Evolutionary conservation across 2,329 filamentous ascomycete species (phyloP).

Genomic region (Colletotrichum phormii): DNA sequence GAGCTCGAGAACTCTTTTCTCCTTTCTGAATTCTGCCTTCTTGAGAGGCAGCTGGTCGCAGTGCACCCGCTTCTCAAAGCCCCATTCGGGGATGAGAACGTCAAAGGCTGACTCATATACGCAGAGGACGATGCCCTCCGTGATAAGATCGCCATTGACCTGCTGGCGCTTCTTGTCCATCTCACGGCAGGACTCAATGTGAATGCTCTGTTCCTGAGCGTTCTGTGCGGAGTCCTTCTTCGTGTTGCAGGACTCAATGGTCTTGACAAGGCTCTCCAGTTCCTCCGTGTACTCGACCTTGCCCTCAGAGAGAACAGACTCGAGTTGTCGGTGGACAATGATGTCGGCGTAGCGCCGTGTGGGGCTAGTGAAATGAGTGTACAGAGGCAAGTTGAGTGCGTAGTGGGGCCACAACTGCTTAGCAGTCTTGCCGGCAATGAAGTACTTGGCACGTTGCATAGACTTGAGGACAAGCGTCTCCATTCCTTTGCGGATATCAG

Average conservation of each 20-base stretch:
- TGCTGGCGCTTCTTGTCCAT: conserved; percentile 95
- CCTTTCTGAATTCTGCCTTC: conserved; percentile 99
- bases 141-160: conserved; percentile 89
- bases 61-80: conserved; percentile 99
- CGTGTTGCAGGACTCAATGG: conserved; percentile 94
- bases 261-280: conserved; percentile 88
- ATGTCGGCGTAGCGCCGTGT: conserved; percentile 95
- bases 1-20: conserved; percentile 91
- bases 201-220: conserved; percentile 97
- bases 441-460: conserved; percentile 97
- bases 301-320: conserved; percentile 84
- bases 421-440: conserved; percentile 81
- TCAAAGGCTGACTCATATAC: conserved; percentile 99
- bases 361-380: conserved; percentile 97
- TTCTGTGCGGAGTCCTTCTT: conserved; percentile 99
- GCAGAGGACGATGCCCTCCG: conserved; percentile 94
- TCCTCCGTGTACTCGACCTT: conserved; percentile 90
- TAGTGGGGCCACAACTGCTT: conserved; percentile 89
- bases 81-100: conserved; percentile 96
- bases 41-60: conserved; percentile 97
- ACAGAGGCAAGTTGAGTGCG: conserved; percentile 89
- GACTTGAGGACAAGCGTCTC: conserved; percentile 95
- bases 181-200: conserved; percentile 95
- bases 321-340: conserved; percentile 93
- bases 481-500: conserved; percentile 94